These are phyloP conservation scores for Sechiopsis laciniata DNA, from an alignment of 306 rosid species.

Conservation along the genomic window DNA sequence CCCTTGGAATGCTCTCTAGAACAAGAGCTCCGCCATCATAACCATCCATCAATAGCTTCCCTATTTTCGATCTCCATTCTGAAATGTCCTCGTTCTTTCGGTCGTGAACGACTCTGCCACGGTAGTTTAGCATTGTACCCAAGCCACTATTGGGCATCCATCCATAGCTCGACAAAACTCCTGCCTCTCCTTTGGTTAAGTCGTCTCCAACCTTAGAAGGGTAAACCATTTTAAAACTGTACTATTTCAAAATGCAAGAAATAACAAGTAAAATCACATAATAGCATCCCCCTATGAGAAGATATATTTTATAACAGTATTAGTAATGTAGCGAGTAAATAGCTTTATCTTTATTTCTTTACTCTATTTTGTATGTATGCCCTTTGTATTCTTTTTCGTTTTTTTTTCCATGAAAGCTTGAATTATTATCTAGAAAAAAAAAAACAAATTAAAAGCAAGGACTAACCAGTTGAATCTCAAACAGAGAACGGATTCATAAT, in stretches of 20 bases:
- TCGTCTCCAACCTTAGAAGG: conserved; percentile 43
- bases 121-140: conserved; percentile 85
- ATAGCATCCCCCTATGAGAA: too few relatives aligned
- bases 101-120: conserved; percentile 81
- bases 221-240: neutral
- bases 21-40: conserved; percentile 52
- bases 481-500: neutral
- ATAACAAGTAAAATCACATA: neutral
- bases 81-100: conserved; percentile 49
- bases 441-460: too few relatives aligned
- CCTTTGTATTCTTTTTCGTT: too few relatives aligned
- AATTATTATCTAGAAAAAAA: too few relatives aligned
- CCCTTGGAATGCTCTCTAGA: conserved; percentile 37
- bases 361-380: too few relatives aligned
- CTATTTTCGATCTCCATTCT: conserved; percentile 83
- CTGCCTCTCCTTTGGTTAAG: conserved; percentile 65
- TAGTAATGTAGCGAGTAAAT: too few relatives aligned
- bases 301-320: too few relatives aligned
- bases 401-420: too few relatives aligned
- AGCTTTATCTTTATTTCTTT: too few relatives aligned
- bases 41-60: conserved; percentile 67
- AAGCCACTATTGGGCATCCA: conserved; percentile 73
- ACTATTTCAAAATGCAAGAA: neutral
- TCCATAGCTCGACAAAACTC: conserved; percentile 65
- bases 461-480: too few relatives aligned